Conservation (phyloP, 306 rosid species). For the Trifolium repens region DNA sequence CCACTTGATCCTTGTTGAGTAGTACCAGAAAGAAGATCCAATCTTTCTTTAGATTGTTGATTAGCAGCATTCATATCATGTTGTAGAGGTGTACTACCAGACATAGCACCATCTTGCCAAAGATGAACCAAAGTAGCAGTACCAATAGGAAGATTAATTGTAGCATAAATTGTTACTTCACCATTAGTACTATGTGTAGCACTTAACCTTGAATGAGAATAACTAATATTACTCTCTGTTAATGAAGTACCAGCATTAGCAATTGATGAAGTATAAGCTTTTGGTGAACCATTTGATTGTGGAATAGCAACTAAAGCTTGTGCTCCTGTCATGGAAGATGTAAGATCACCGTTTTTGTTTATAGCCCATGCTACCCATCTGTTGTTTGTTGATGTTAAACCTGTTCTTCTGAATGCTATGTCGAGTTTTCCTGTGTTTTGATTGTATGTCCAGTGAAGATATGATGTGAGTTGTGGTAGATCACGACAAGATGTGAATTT, state of each 20-base stretch:
- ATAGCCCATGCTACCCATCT: slow-evolving; percentile 83
- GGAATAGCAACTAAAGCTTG: slow-evolving; percentile 61
- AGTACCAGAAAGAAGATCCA: slow-evolving; percentile 64
- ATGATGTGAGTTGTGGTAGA: slow-evolving; percentile 57
- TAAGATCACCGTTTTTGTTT: slow-evolving; percentile 36
- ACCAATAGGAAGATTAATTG: slow-evolving; percentile 47
- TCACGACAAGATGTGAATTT: slow-evolving; percentile 47
- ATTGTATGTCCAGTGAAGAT: slow-evolving; percentile 65
- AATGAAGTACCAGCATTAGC: rapidly evolving
- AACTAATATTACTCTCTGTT: slow-evolving; percentile 46
- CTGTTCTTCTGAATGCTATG: slow-evolving; percentile 62
- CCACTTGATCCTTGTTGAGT: slow-evolving; percentile 43
- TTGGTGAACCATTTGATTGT: slow-evolving; percentile 40
- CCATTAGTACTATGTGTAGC: slow-evolving; percentile 42
- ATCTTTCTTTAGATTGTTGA: slow-evolving; percentile 39
- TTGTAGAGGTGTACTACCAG: background rate
- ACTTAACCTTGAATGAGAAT: background rate
- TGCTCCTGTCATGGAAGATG: slow-evolving; percentile 54
- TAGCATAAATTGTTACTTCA: slow-evolving; percentile 59
- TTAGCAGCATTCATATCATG: slow-evolving; percentile 7
- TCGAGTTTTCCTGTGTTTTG: slow-evolving; percentile 47
- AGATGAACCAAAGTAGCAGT: slow-evolving; percentile 54
- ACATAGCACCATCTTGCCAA: slow-evolving; percentile 70
- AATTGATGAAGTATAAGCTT: slow-evolving; percentile 43
- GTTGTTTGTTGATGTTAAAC: slow-evolving; percentile 38